These are phyloP conservation scores for Cryomyces antarcticus DNA, from an alignment of 495 filamentous ascomycete genomes.

Conservation along the genomic window DNA sequence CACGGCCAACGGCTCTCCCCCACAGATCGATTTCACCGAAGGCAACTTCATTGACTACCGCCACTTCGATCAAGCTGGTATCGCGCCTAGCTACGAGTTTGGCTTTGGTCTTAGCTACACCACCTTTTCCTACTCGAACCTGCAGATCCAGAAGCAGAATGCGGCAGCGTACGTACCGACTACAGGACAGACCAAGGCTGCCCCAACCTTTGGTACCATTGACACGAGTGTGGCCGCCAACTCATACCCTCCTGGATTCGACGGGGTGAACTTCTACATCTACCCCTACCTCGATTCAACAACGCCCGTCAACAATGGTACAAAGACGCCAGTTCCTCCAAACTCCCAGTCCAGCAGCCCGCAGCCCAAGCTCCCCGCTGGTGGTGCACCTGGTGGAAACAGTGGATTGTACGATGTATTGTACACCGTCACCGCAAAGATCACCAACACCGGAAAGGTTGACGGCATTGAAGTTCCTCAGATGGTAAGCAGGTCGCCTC, in stretches of 20 bases:
- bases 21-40: conserved; percentile 68
- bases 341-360: conserved; percentile 42
- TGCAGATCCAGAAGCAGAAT: conserved; percentile 36
- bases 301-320: conserved; percentile 34
- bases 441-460: conserved; percentile 63
- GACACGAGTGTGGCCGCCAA: conserved; percentile 46
- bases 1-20: conserved; percentile 50
- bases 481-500: conserved; percentile 17
- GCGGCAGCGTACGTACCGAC: conserved; percentile 43
- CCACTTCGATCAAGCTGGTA: conserved; percentile 54
- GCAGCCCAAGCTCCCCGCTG: conserved; percentile 44
- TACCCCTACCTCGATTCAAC: conserved; percentile 84
- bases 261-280: conserved; percentile 40
- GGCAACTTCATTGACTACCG: conserved; percentile 93
- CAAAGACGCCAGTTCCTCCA: conserved; percentile 36
- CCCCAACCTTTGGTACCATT: conserved; percentile 47
- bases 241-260: conserved; percentile 47
- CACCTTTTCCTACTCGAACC: conserved; percentile 58
- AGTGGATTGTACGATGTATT: conserved; percentile 59
- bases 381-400: conserved; percentile 63
- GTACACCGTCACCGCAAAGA: conserved; percentile 52
- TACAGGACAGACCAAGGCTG: conserved; percentile 42
- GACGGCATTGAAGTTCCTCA: conserved; percentile 71
- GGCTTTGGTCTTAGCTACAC: conserved; percentile 84
- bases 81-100: conserved; percentile 73